phyloP scores from a whole-genome alignment of 2,329 filamentous ascomycete genomes.

The Colletotrichum navitas region DNA sequence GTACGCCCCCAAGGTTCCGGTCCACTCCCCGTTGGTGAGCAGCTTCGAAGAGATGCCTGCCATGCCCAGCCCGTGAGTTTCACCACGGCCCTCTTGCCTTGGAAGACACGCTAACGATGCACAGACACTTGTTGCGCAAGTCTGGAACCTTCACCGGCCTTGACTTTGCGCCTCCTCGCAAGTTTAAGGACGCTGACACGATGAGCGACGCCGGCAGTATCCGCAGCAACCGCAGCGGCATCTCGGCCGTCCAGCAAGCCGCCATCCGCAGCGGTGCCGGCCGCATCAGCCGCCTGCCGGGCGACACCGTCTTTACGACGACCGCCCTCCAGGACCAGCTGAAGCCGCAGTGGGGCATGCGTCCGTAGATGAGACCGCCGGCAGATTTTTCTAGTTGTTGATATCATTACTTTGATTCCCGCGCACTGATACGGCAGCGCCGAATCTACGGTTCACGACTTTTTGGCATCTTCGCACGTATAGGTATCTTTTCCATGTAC shows the following conservation, averaged over 20 bases:
- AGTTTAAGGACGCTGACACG: constrained; percentile 73
- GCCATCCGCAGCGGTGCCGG: constrained; percentile 87
- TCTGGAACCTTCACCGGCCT: constrained; percentile 82
- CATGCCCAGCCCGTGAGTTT: constrained; percentile 88
- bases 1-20: constrained; percentile 78
- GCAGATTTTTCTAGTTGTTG: constrained; percentile 33
- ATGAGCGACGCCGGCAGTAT: constrained; percentile 78
- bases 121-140: constrained; percentile 78
- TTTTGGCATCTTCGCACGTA: constrained; percentile 34
- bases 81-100: not conserved
- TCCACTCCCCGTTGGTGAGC: constrained; percentile 82
- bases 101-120: constrained; percentile 34
- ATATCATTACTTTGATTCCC: constrained; percentile 39
- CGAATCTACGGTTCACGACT: constrained; percentile 39
- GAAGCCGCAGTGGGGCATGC: constrained; percentile 71
- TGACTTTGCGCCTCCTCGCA: constrained; percentile 84
- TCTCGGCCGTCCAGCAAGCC: constrained; percentile 76
- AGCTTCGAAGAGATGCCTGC: constrained; percentile 88
- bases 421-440: constrained; percentile 41
- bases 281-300: constrained; percentile 86
- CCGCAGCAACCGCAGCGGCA: constrained; percentile 77
- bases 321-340: constrained; percentile 73
- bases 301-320: constrained; percentile 82
- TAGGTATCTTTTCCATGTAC: constrained; percentile 36
- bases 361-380: constrained; percentile 50